A percentile compares a stretch with the other conserved stretches of the same genome.
phyloP scores from a whole-genome alignment of 768 basidiomycete species.

The Amanita thiersii region DNA sequence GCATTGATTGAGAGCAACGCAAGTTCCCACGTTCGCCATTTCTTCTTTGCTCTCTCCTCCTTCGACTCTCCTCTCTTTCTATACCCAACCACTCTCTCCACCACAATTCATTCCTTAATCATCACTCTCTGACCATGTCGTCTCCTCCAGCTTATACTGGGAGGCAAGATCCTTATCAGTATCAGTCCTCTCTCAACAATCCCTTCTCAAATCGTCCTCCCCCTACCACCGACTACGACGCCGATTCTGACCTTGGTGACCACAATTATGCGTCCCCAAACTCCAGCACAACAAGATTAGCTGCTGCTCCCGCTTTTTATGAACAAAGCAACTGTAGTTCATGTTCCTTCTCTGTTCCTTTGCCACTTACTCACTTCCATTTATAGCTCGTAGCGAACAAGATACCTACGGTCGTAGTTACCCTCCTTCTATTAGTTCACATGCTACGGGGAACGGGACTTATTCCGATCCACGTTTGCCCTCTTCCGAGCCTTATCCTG shows the following conservation, averaged over 20 bases:
- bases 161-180: constrained; percentile 4
- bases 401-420: constrained; percentile 36
- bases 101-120: constrained; percentile 6
- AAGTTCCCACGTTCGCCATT: constrained; percentile 1
- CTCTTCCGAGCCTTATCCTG: constrained; percentile 74
- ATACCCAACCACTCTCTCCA: constrained; percentile 8
- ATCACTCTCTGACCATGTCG: constrained; percentile 2
- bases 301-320: constrained; percentile 33
- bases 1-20: constrained; percentile 11
- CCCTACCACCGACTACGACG: constrained; percentile 30
- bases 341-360: constrained; percentile 6
- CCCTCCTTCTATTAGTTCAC: constrained; percentile 51
- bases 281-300: constrained; percentile 49
- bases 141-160: not conserved
- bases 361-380: constrained; percentile 8
- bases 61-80: not conserved
- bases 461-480: constrained; percentile 48
- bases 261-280: constrained; percentile 38
- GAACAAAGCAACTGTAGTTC: constrained; percentile 25
- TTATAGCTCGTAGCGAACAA: constrained; percentile 22
- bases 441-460: constrained; percentile 51
- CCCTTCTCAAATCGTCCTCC: constrained; percentile 21
- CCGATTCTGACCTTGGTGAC: constrained; percentile 44
- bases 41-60: not conserved
- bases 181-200: constrained; percentile 16